Base-by-base conservation (phyloP, 441 rosid species). In the Pelargonium fulgidum region DNA sequence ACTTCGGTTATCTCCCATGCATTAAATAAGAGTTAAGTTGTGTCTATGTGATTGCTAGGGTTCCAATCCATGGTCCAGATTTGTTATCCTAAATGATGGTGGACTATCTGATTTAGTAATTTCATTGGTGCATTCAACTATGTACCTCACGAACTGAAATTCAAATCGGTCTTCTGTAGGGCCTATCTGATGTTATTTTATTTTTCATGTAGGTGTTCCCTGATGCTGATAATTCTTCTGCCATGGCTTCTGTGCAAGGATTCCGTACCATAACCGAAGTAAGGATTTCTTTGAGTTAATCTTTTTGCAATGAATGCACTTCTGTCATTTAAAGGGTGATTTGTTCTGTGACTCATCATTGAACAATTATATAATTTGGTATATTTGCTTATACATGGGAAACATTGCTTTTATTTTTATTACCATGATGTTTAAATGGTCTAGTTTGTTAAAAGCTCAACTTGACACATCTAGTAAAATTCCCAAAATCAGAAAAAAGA, bases 241-340 rank as follows among this genome's bases (percentile, higher is more conserved):
- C 87, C 9, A 76, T 84, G 80, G 72, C 77, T 64, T 71, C 80
- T 66, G 74, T 85, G 19, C 89, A 85, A 68, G 92, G 92, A 66
- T 88, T 85, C 78, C 88, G 86, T 66, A 73, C 92, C 7, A 73
- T 81, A 70, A 75, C 75, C 73, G 88, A 85, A 68, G 87, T 85
- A 78, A 76, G 85, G 61, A 6, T 19, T 70, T 10, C 71, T 78
- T 3, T 69, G 29, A 24, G 29, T 52, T 54, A 9, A 42, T 47
- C 24, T 12, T 61, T 41, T 26, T 36, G 17, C 19, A n/a, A 29
- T 41, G 56, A 17, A 59, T 24, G 19, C n/a, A 29, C 22, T 14
- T 65, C 24, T 67, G 45, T 20, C 67, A 70, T 71, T 33, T 64
- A 2, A 66, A 24, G 24, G 5, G 47, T 48, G 10, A 4, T 62